A percentile compares a stretch with the other conserved stretches of the same genome.
phyloP scores from a whole-genome alignment of 495 filamentous ascomycete genomes.

The Penicillium herquei region DNA sequence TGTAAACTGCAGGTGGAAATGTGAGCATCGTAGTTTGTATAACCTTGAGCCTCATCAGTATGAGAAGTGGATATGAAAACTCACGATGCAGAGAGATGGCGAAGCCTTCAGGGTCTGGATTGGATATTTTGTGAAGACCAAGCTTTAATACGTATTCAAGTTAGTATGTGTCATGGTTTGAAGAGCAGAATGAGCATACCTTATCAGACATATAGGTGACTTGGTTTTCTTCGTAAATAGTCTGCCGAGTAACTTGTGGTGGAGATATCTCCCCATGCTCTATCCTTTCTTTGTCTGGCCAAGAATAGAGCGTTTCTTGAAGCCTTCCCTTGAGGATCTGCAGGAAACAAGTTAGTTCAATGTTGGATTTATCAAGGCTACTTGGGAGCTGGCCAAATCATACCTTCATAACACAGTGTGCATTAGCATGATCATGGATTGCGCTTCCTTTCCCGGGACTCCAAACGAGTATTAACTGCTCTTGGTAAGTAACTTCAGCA shows the following conservation, averaged over 20 bases:
- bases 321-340: slow-evolving; percentile 73
- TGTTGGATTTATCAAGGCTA: background rate
- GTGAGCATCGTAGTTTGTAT: background rate
- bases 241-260: slow-evolving; percentile 37
- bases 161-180: background rate
- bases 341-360: background rate
- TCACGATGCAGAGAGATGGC: slow-evolving; percentile 84
- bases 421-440: slow-evolving; percentile 86
- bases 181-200: slow-evolving; percentile 27
- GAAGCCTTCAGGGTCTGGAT: slow-evolving; percentile 64
- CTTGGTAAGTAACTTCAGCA: background rate
- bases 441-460: slow-evolving; percentile 78
- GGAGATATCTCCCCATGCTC: slow-evolving; percentile 50
- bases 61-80: slow-evolving; percentile 25
- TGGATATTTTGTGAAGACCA: slow-evolving; percentile 80
- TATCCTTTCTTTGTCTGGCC: slow-evolving; percentile 56
- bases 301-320: slow-evolving; percentile 76
- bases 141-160: slow-evolving; percentile 44
- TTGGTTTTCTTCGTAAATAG: slow-evolving; percentile 56
- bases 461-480: slow-evolving; percentile 86
- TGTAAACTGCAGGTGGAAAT: slow-evolving; percentile 73
- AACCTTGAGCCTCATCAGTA: background rate
- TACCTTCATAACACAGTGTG: slow-evolving; percentile 68
- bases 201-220: slow-evolving; percentile 84
- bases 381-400: background rate